phyloP scores from a whole-genome alignment of 129 eudicot genomes.

The Pittosporum tobira region DNA sequence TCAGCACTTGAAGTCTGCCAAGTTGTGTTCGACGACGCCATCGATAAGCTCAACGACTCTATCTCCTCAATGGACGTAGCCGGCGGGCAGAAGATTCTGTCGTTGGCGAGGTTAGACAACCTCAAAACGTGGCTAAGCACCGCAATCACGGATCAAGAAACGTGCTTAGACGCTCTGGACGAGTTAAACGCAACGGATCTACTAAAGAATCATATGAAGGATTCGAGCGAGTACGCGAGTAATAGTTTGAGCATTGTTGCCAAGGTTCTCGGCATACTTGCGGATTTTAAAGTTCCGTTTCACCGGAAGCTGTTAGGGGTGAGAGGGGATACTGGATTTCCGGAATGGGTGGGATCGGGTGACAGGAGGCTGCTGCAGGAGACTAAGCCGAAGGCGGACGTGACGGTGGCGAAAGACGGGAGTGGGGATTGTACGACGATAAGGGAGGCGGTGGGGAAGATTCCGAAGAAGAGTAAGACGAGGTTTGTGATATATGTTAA shows the following conservation, averaged over 20 bases:
- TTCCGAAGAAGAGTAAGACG: slow-evolving; percentile 39
- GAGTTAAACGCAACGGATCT: slow-evolving; percentile 45
- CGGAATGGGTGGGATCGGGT: slow-evolving; percentile 57
- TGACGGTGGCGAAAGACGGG: no score
- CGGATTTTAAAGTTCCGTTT: slow-evolving; percentile 33
- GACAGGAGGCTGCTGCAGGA: no score
- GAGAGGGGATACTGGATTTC: slow-evolving; percentile 21
- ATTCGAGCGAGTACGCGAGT: slow-evolving; percentile 46
- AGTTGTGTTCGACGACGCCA: slow-evolving; percentile 43
- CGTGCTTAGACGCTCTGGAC: slow-evolving; percentile 48
- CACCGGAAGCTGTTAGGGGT: slow-evolving; percentile 42
- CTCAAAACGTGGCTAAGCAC: slow-evolving; percentile 61
- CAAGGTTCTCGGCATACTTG: slow-evolving; percentile 30
- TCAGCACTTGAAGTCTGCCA: slow-evolving; percentile 37
- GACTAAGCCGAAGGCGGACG: slow-evolving; percentile 30
- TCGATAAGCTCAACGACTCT: slow-evolving; percentile 38
- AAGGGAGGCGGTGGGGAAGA: slow-evolving; percentile 52
- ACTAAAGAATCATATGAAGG: no score
- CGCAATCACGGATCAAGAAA: no score
- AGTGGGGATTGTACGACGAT: slow-evolving; percentile 46
- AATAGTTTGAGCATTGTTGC: slow-evolving; percentile 70
- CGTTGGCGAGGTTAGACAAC: slow-evolving; percentile 18
- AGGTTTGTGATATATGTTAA: slow-evolving; percentile 51
- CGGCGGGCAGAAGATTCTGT: slow-evolving; percentile 12
- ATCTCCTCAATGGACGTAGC: slow-evolving; percentile 26